These are phyloP conservation scores for Alternaria viburni DNA, from an alignment of 2,329 filamentous ascomycete genomes.

Conservation along the genomic window DNA sequence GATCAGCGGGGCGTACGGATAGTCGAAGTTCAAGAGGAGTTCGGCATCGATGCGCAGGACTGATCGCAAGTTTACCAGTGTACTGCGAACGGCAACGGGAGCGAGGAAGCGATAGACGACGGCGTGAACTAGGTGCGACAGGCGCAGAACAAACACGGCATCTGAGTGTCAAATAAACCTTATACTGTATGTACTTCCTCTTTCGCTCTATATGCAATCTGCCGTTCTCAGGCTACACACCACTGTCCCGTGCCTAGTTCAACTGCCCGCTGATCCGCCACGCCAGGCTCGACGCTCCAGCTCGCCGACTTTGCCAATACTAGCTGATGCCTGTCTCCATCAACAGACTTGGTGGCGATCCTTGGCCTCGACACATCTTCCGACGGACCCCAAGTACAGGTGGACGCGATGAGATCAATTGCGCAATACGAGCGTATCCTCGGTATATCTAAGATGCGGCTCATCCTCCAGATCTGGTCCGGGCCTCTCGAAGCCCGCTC, in stretches of 20 bases:
- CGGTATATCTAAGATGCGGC: background rate
- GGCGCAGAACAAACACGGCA: background rate
- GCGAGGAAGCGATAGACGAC: background rate
- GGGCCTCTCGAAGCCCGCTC: background rate
- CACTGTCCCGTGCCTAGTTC: background rate
- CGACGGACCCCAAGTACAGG: background rate
- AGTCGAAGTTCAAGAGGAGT: conserved; percentile 56
- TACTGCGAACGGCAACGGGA: background rate
- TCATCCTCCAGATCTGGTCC: background rate
- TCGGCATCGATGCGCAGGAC: conserved; percentile 53
- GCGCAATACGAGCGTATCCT: background rate
- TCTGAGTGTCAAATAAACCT: background rate
- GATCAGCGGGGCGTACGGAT: conserved; percentile 66
- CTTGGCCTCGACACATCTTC: background rate
- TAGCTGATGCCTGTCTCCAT: background rate
- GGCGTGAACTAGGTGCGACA: background rate
- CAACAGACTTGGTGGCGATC: background rate
- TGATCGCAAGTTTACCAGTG: conserved; percentile 25
- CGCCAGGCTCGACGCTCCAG: background rate
- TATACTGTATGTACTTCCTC: background rate
- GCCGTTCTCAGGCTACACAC: background rate
- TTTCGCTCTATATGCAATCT: background rate
- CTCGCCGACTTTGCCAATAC: background rate
- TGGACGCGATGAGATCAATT: background rate
- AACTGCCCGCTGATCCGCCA: background rate